Evolutionary conservation across 78 protist genomes (phyloP), one percentile per base, ranked within the genome.

Genomic region (Dictyostelium capitatum): DNA sequence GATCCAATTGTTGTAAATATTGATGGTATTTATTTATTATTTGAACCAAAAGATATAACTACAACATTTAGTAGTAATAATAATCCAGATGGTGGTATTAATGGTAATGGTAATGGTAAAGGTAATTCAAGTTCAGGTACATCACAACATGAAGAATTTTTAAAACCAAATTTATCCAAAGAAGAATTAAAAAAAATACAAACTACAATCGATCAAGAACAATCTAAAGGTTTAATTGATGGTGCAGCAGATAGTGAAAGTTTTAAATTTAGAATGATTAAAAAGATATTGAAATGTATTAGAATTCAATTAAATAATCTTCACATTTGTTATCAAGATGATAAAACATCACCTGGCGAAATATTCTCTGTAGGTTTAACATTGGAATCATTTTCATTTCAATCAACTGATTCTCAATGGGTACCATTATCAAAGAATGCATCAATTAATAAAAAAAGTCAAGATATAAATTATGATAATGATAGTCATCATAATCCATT

Each of bases 291-390:
- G 4, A 85, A 85, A 65, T 85, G 92, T 59, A 12, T 85, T 17
- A 20, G 48, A 32, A 8, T 85, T 47, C 82, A 72, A 50, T 48
- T 85, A 5, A 85, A 41, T 28, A 85, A 85, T 59, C 32, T 85
- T 8, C 92, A 85, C 14, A 59, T 85, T 20, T 85, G 92, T 32
- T 85, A 85, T 47, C 92, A 85, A 75, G 92, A 85, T 53, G n/a
- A 30, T 20, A 59, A 77, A 20, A 85, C 92, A 19, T 74, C 92
- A 32, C 92, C 92, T 15, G 83, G 37, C 1, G 83, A 85, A 72
- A 14, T 19, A 46, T 85, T 85, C 20, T 85, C 92, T 8, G 77
- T 85, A 25, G 92, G 92, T 20, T 17, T 85, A 7, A 85, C 92
- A 43, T 9, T 85, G 54, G 92, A 85, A 30, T 20, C 64, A 17